These are phyloP conservation scores for Pneumocystis jirovecii DNA, from an alignment of 1,139 yeast species.

Conservation along the genomic window DNA sequence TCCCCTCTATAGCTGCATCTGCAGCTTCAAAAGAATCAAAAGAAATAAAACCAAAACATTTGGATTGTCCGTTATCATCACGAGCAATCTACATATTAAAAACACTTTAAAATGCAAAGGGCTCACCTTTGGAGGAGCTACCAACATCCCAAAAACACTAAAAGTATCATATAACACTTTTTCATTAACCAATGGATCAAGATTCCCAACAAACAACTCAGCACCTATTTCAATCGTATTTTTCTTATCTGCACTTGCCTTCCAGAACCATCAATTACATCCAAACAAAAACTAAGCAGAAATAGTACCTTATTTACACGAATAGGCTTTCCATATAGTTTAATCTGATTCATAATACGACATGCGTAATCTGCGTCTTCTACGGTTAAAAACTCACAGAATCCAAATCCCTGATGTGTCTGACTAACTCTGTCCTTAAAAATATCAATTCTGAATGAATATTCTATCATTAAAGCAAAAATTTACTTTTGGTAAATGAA, in stretches of 20 bases:
- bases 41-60: conserved; percentile 49
- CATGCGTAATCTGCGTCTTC: conserved; percentile 61
- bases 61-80: conserved; percentile 39
- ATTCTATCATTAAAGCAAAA: conserved; percentile 28
- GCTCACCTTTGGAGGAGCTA: conserved; percentile 31
- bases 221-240: conserved; percentile 49
- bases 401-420: conserved; percentile 57
- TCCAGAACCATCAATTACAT: not conserved
- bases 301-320: conserved; percentile 34
- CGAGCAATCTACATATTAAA: conserved; percentile 27
- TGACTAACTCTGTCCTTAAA: not conserved
- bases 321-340: conserved; percentile 49
- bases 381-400: conserved; percentile 50
- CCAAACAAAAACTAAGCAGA: not conserved
- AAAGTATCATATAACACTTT: conserved; percentile 46
- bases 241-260: conserved; percentile 28
- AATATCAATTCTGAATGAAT: not conserved
- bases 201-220: conserved; percentile 53
- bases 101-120: not conserved
- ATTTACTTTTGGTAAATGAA: conserved; percentile 1
- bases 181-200: conserved; percentile 57
- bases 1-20: conserved; percentile 54
- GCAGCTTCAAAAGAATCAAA: conserved; percentile 52
- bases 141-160: conserved; percentile 51
- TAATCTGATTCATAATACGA: conserved; percentile 44